Evolutionary conservation across 345 rosid species (phyloP).

Genomic region (Pseudoturritis turrita): DNA sequence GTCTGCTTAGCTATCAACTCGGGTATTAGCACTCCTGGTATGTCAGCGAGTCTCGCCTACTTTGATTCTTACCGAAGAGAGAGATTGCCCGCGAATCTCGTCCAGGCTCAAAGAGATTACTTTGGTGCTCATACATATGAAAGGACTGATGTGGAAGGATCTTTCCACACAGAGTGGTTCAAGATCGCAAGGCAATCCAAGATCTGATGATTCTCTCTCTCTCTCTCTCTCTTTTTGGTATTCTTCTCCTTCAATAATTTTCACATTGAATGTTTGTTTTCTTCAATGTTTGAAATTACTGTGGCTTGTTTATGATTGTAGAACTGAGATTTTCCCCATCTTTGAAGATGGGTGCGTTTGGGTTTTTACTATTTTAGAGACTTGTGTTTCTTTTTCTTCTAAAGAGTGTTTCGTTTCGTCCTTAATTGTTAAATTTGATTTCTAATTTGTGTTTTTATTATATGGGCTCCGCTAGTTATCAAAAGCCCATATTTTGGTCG

Average conservation of each 20-base stretch:
- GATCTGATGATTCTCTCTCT: conserved; percentile 17
- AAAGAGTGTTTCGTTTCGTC: background rate
- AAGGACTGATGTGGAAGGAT: conserved; percentile 80
- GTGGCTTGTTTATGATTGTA: conserved; percentile 10
- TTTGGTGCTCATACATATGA: conserved; percentile 99
- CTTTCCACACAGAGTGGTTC: conserved; percentile 98
- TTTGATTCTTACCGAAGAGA: conserved; percentile 84
- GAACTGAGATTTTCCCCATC: background rate
- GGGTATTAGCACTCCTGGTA: conserved; percentile 89
- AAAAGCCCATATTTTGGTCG: background rate
- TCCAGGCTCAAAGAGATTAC: conserved; percentile 95
- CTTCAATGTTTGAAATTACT: background rate
- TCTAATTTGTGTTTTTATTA: too few relatives aligned
- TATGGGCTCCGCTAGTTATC: too few relatives aligned
- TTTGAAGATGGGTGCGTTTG: background rate
- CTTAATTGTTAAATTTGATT: background rate
- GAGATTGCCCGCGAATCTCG: conserved; percentile 86
- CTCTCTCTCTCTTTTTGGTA: background rate
- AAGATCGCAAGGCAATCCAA: conserved; percentile 73
- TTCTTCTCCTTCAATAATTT: conserved; percentile 23
- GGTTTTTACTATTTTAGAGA: background rate
- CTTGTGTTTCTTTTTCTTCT: background rate
- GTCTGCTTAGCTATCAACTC: conserved; percentile 83
- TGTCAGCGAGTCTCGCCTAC: conserved; percentile 95
- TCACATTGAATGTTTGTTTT: conserved; percentile 12